phyloP scores from a whole-genome alignment of 345 rosid genomes.

The Lepidium didymum region DNA sequence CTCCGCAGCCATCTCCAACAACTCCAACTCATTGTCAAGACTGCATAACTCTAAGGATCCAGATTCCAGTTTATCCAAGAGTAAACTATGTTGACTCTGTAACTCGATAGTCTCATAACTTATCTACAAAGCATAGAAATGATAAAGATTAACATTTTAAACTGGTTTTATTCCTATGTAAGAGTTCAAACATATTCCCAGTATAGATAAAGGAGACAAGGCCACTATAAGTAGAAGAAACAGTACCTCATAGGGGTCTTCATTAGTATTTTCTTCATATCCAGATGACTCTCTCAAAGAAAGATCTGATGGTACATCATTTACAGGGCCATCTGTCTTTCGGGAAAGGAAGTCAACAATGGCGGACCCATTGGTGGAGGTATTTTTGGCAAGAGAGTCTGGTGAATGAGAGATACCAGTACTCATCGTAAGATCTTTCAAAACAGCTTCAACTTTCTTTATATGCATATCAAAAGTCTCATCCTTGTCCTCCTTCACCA shows the following conservation, averaged over 20 bases:
- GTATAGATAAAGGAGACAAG: not conserved
- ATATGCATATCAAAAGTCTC: constrained; percentile 38
- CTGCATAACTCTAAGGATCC: constrained; percentile 34
- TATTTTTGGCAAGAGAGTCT: constrained; percentile 9
- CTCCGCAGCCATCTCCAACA: constrained; percentile 47
- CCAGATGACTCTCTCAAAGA: constrained; percentile 10
- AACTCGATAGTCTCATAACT: constrained; percentile 25
- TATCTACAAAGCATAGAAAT: constrained; percentile 33
- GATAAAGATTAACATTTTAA: not conserved
- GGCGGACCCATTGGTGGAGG: constrained; percentile 6
- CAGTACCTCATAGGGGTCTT: constrained; percentile 39
- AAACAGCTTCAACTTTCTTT: constrained; percentile 35
- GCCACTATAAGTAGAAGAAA: not conserved
- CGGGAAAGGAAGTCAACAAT: not conserved
- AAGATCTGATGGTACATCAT: constrained; percentile 5
- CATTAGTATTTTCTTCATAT: not conserved
- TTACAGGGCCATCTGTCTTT: constrained; percentile 16
- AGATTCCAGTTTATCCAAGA: constrained; percentile 33
- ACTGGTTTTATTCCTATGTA: not conserved
- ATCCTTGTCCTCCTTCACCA: constrained; percentile 20
- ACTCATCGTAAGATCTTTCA: constrained; percentile 40
- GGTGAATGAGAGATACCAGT: constrained; percentile 26
- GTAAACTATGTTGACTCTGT: constrained; percentile 29
- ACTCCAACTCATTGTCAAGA: constrained; percentile 51
- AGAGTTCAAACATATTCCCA: not conserved